Evolutionary conservation across 1,284 basidiomycete species (phyloP), one percentile per base, ranked within the genome.

Genomic region (Fomitopsis betulina): DNA sequence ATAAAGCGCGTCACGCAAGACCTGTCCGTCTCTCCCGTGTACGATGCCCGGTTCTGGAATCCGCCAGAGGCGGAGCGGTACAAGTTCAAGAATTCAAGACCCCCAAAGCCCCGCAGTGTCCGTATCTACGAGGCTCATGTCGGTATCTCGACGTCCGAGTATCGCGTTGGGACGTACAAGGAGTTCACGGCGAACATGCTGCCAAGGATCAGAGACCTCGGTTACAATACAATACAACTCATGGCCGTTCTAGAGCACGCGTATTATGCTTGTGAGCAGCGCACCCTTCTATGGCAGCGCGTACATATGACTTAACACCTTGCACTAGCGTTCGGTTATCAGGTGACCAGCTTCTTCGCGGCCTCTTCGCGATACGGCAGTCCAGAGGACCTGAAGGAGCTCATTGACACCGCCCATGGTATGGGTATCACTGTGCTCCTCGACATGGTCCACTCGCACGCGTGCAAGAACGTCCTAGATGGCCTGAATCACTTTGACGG

Each of bases 211-310:
- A 88, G 89, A 70, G 84, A 86, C 58, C 80, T 98, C 23, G 97
- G 95, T 4, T 99, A 99, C 76, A 99, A 99, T 71, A 87, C 89
- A 52, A 97, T 99, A 62, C 96, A 99, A 73, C 83, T 98, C 67
- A 97, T 97, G 95, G 95, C 93, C 6, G 81, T 98, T 64, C 96
- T 98, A 93, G 95, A 98, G 72, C 96, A 99, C 68, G 93, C 96
- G 3, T 99, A 99, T 75, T 99, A 99, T 75, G 96, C 96, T 62
- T 96, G 93, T 94, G 64, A 68, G 90, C 76, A 5, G 5, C 37
- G 40, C 8, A 38, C 17, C 30, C 1, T 42, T 37, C 3, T n/a
- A 4, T 15, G 10, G 23, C 8, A 40, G 12, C 23, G 17, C 25
- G 19, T 33, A 23, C 32, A 39, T n/a, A 13, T 43, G 17, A 19